Percentiles rank a stretch among this genome's conserved stretches.
Evolutionary conservation across 352 stramenopile species (phyloP).

Genomic region (Phytopythium vexans): DNA sequence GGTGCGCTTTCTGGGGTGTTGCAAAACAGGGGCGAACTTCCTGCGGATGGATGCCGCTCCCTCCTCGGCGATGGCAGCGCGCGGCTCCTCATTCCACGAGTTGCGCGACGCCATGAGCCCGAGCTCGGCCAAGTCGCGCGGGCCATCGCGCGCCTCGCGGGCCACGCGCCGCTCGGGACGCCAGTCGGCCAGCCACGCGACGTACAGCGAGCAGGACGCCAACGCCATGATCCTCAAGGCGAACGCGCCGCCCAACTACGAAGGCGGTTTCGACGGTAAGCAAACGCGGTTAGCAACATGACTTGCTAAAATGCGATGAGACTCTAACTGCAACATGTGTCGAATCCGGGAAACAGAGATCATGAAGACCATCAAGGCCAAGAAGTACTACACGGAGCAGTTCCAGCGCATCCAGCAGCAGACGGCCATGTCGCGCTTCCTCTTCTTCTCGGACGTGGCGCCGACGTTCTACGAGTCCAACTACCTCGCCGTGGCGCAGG

Average conservation of each 20-base stretch:
- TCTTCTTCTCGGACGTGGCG: slow-evolving; percentile 60
- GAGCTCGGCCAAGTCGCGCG: slow-evolving; percentile 6
- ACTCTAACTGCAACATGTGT: background rate
- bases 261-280: slow-evolving; percentile 48
- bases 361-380: slow-evolving; percentile 77
- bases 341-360: slow-evolving; percentile 34
- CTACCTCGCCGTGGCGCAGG: slow-evolving; percentile 54
- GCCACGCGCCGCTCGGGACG: too few relatives aligned
- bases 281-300: too few relatives aligned
- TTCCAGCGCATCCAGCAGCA: slow-evolving; percentile 80
- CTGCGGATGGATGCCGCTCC: too few relatives aligned
- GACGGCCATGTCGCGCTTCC: slow-evolving; percentile 56
- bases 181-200: too few relatives aligned
- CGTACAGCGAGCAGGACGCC: slow-evolving; percentile 55
- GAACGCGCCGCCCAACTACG: slow-evolving; percentile 67
- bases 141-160: slow-evolving; percentile 7
- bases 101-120: too few relatives aligned
- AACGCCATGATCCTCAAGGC: slow-evolving; percentile 65
- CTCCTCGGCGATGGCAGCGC: slow-evolving; percentile 8
- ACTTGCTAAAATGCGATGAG: too few relatives aligned
- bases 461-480: slow-evolving; percentile 63
- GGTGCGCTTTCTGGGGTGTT: too few relatives aligned
- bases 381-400: slow-evolving; percentile 75
- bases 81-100: too few relatives aligned
- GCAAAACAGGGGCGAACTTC: too few relatives aligned